Evolutionary conservation across 1,284 basidiomycete species (phyloP), one percentile per base, ranked within the genome.

Genomic region (Singerocomus inundabilis): DNA sequence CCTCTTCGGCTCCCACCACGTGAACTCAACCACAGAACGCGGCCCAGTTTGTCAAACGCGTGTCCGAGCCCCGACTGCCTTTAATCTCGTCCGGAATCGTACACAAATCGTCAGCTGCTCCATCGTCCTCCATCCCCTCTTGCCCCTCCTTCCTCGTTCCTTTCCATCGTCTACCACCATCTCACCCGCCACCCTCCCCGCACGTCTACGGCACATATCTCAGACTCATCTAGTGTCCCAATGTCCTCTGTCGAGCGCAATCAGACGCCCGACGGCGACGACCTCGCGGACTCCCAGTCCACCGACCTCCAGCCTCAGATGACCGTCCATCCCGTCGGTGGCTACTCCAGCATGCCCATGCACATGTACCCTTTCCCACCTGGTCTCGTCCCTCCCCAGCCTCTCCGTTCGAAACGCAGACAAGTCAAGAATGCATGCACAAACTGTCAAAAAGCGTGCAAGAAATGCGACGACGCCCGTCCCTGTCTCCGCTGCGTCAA

Each of bases 351-450:
- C 58, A 71, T 80, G 70, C 77, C 78, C 37, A 79, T 84, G 77
- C 82, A 82, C 66, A 81, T 85, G 73, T 85, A 84, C 68, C 79
- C 82, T 45, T 81, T 82, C 70, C 72, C 79, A 45, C 70, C 73
- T 33, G 73, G 75, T 56, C 70, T 78, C 56, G 68, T 77, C 36
- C 71, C 69, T 54, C 61, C 69, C 46, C 71, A 70, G 61, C 75
- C 78, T 57, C 68, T 78, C 47, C 80, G 83, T 55, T 76, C 84
- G 30, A 93, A 93, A 70, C 86, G 90, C 58, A 79, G 85, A 53
- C 90, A 93, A 66, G 91, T 93, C 74, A 93, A 93, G 80, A 92
- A 91, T 59, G 90, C 90, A 47, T 93, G 90, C 70, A 89, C 88
- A 40, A 88, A 89, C 61, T 93, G 90, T 66, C 90, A 92, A 70